Evolutionary conservation across 2,329 filamentous ascomycete genomes (phyloP).

Genomic region (Colletotrichum chrysophilum): DNA sequence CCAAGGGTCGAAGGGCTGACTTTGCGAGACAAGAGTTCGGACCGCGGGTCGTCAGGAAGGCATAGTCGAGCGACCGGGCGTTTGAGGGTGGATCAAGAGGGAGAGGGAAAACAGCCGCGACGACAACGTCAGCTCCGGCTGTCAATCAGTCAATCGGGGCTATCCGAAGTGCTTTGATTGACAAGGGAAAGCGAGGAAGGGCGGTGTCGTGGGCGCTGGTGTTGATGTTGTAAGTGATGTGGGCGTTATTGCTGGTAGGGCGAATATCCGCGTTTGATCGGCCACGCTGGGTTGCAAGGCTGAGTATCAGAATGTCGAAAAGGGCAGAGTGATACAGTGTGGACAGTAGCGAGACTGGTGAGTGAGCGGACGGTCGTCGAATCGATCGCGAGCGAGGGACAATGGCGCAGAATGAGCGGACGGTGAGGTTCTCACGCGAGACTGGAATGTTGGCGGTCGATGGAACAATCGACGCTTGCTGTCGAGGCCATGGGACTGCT

Average conservation of each 20-base stretch:
- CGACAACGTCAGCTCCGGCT: neutral
- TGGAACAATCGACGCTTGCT: neutral
- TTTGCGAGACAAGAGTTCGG: slow-evolving; percentile 11
- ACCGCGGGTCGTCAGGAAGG: slow-evolving; percentile 8
- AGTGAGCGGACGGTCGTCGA: neutral
- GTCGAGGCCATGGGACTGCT: slow-evolving; percentile 11
- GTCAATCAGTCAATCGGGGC: neutral
- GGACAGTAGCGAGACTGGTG: neutral
- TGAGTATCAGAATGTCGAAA: slow-evolving; percentile 18
- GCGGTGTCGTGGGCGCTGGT: neutral
- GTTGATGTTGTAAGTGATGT: neutral
- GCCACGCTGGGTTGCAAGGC: slow-evolving; percentile 14
- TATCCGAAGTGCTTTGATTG: neutral
- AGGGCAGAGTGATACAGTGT: neutral
- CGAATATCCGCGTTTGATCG: slow-evolving; percentile 21
- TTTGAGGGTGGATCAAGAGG: slow-evolving; percentile 13
- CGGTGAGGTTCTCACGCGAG: neutral
- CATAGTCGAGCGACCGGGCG: slow-evolving; percentile 17
- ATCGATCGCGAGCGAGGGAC: neutral
- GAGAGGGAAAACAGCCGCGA: neutral
- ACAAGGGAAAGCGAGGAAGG: neutral
- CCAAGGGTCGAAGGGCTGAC: neutral
- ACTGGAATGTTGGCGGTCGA: neutral
- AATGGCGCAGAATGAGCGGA: neutral
- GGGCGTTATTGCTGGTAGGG: neutral